Conservation (phyloP, 1,139 yeast genomes). For the Suhomyces taliae region DNA sequence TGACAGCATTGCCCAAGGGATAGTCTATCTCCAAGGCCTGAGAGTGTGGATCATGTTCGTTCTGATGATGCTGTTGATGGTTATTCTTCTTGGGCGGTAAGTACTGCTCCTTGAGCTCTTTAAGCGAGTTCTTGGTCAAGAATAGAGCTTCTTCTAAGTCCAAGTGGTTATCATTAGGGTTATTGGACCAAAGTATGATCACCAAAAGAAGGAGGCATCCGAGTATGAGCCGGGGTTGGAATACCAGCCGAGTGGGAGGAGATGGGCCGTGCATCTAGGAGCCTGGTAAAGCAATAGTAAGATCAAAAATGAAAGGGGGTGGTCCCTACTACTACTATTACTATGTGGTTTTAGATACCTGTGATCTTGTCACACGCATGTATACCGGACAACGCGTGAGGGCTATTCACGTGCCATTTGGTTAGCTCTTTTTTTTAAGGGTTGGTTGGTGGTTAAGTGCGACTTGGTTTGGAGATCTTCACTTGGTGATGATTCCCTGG, state of each 20-base stretch:
- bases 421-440: too few species aligned
- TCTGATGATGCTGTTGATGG: background rate
- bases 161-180: constrained; percentile 12
- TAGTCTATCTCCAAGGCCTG: constrained; percentile 29
- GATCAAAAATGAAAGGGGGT: background rate
- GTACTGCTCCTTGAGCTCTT: constrained; percentile 23
- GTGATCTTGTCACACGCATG: too few species aligned
- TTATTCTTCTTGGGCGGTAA: constrained; percentile 6
- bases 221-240: constrained; percentile 15
- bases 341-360: too few species aligned
- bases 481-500: too few species aligned
- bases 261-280: background rate
- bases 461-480: too few species aligned
- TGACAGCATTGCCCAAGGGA: constrained; percentile 39
- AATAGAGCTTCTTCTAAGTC: constrained; percentile 29
- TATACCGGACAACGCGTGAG: too few species aligned
- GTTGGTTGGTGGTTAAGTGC: too few species aligned
- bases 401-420: too few species aligned
- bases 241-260: constrained; percentile 9
- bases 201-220: constrained; percentile 12
- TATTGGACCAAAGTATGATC: constrained; percentile 7
- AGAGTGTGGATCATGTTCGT: background rate
- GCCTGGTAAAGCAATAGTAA: background rate
- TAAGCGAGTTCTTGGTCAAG: constrained; percentile 28
- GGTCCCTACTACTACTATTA: background rate